Percentiles rank a stretch among this genome's conserved stretches.
Conservation (phyloP, 2,329 filamentous ascomycete species). For the Penicillium sp. region DNA sequence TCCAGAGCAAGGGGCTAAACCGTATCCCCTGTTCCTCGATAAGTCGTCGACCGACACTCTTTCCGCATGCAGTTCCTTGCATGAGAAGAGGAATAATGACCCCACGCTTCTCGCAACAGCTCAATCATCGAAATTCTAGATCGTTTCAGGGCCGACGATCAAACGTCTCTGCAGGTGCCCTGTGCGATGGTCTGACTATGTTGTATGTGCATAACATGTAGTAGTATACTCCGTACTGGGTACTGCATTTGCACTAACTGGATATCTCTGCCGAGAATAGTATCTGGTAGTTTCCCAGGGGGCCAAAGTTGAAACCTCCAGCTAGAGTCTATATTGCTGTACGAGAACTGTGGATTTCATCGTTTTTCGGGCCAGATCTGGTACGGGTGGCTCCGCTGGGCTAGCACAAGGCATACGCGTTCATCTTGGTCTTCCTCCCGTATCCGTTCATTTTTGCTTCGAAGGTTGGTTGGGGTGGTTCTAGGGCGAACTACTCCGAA, state of each 20-base stretch:
- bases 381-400: not conserved
- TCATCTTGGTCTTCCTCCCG: not conserved
- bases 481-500: not conserved
- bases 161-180: constrained; percentile 25
- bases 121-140: constrained; percentile 28
- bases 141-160: constrained; percentile 36
- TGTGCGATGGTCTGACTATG: constrained; percentile 10
- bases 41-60: not conserved
- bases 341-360: not conserved
- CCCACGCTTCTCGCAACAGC: constrained; percentile 13
- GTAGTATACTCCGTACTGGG: not conserved
- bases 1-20: not conserved
- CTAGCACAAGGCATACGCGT: not conserved
- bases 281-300: not conserved
- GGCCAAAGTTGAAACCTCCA: constrained; percentile 13
- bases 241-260: not conserved
- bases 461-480: not conserved
- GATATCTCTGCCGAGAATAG: not conserved
- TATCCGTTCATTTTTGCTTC: not conserved
- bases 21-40: not conserved
- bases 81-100: not conserved
- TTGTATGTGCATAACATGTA: no score
- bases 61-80: constrained; percentile 1
- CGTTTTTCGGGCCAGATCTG: not conserved
- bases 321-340: constrained; percentile 13